A percentile compares a stretch with the other conserved stretches of the same genome.
Conservation (phyloP, 1,284 basidiomycete species). For the Anthracocystis walkeri region DNA sequence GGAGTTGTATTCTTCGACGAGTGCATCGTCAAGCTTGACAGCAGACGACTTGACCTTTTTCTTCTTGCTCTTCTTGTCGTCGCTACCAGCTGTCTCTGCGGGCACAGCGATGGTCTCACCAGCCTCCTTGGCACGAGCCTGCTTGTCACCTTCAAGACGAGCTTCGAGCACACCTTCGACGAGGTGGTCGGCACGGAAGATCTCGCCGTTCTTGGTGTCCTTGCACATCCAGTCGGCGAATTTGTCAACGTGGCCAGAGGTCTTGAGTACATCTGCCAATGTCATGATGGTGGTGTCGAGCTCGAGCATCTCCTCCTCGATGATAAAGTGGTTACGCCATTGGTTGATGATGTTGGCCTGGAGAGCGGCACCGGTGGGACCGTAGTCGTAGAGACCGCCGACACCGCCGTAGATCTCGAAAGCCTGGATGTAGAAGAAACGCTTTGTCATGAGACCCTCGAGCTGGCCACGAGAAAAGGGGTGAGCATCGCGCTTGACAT, state of each 20-base stretch:
- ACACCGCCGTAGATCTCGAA: slow-evolving; percentile 99
- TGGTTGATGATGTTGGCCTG: slow-evolving; percentile 96
- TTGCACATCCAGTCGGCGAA: slow-evolving; percentile 99
- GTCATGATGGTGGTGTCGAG: slow-evolving; percentile 99
- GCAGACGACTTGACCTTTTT: slow-evolving; percentile 82
- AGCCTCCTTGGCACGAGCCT: slow-evolving; percentile 78
- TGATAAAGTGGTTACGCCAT: slow-evolving; percentile 98
- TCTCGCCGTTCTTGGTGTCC: slow-evolving; percentile 92
- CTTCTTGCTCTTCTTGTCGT: slow-evolving; percentile 78
- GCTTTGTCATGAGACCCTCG: slow-evolving; percentile 86
- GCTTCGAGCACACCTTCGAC: slow-evolving; percentile 93
- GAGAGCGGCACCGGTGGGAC: slow-evolving; percentile 91
- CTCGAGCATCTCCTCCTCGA: slow-evolving; percentile 99
- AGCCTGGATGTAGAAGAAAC: slow-evolving; percentile 98
- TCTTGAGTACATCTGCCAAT: slow-evolving; percentile 92
- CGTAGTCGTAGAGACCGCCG: slow-evolving; percentile 78
- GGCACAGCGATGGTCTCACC: slow-evolving; percentile 35
- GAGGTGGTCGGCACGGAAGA: slow-evolving; percentile 95
- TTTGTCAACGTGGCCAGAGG: slow-evolving; percentile 96
- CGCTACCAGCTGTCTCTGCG: slow-evolving; percentile 62
- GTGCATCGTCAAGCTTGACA: slow-evolving; percentile 82
- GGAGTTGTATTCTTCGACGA: slow-evolving; percentile 82
- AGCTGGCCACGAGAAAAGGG: slow-evolving; percentile 88
- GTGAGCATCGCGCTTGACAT: slow-evolving; percentile 74
- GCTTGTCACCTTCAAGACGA: slow-evolving; percentile 87